Conservation (phyloP, 768 basidiomycete species). For the Ramaria rubella region DNA sequence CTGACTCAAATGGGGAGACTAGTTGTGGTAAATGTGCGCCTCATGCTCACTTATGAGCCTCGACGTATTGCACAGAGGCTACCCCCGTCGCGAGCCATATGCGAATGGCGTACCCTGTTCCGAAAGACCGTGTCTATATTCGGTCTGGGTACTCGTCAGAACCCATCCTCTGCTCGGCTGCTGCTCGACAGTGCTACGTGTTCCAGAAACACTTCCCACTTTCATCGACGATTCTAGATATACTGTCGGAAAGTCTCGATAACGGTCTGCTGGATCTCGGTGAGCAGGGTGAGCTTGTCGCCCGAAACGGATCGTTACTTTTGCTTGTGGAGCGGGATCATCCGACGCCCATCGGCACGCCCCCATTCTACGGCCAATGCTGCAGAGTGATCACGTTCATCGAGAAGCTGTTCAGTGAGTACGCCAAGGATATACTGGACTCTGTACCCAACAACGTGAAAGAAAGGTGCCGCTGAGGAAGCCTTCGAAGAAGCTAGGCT, state of each 20-base stretch:
- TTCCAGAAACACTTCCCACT: neutral
- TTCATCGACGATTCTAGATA: neutral
- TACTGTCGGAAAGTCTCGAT: constrained; percentile 6
- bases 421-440: constrained; percentile 14
- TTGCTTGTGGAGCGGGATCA: constrained; percentile 13
- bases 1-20: neutral
- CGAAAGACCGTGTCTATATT: constrained; percentile 19
- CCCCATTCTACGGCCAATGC: constrained; percentile 15
- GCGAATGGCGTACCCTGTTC: constrained; percentile 22
- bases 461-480: too few species aligned
- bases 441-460: constrained; percentile 20
- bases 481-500: constrained; percentile 22
- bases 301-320: constrained; percentile 19
- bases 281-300: constrained; percentile 22
- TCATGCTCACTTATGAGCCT: constrained; percentile 16
- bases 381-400: constrained; percentile 19
- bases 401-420: constrained; percentile 15
- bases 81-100: constrained; percentile 22
- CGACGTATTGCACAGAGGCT: constrained; percentile 5
- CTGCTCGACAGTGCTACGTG: constrained; percentile 14
- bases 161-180: constrained; percentile 30
- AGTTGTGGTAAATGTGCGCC: constrained; percentile 14
- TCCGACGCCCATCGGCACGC: neutral
- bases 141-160: constrained; percentile 28
- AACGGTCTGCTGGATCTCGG: constrained; percentile 16